Base-by-base conservation (phyloP, 805 yeast species). In the Candida tammaniensis region DNA sequence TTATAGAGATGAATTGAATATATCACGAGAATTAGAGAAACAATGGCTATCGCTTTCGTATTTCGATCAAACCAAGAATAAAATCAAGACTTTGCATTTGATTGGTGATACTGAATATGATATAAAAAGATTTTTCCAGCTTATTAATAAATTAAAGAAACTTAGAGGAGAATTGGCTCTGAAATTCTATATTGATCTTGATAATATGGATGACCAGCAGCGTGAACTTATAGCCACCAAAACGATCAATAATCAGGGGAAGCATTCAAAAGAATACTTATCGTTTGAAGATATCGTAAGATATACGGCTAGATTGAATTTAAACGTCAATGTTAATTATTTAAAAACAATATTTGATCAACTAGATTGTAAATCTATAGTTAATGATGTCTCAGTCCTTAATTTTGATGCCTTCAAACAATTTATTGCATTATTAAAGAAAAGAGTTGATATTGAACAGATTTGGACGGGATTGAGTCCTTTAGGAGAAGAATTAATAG, bases 1-100 rank as follows among this genome's bases (percentile, higher is more conserved):
- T 46, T 91, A 88, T 52, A 63, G 96, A 40, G 96, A 89, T 51
- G 95, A 88, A 55, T 76, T 86, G 46, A 80, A 82, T 23, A 73
- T 87, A 1, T 74, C 88, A 1, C 63, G 76, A 22, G 87, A 82
- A 32, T 74, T 72, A 35, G 77, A 78, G 27, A 64, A 68, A 9
- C 58, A 75, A 7, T 91, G 98, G 98, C 70, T 86, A 1, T 81
- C 95, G 0, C 74, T 91, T 20, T 76, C 87, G 9, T 91, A 86
- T 52, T 74, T 69, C 37, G 72, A 76, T 42, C 68, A 72, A 5
- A 66, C 74, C 5, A 78, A 73, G 35, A 68, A 74, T 33, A 85
- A 82, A 52, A 63, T 86, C 28, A 85, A 86, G 48, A 84, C 89
- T 0, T 56, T 93, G 34, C 96, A 91, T 58, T 58, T 88, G 11